Base-by-base conservation (phyloP, 768 basidiomycete genomes). In the Phanerochaete sordida region DNA sequence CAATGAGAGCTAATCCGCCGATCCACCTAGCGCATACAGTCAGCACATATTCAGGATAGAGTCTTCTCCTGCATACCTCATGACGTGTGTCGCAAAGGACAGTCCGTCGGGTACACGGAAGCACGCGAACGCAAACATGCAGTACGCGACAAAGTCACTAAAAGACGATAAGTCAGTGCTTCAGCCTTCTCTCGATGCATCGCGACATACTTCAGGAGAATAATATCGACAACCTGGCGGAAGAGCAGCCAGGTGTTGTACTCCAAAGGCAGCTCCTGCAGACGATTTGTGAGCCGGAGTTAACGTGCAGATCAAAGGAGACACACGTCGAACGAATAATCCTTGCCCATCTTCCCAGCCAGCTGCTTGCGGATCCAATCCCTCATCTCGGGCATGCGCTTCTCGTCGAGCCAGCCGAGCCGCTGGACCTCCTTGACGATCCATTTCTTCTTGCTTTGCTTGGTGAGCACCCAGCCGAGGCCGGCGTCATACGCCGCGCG, bases 181-280 rank as follows among this genome's bases (percentile, higher is more conserved):
- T 35, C n/a, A 35, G 33, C 16, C 15, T 15, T 21, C 37, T 28
- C 8, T 4, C 8, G 19, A 43, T 43, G 8, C 19, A 43, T 43
- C 19, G 21, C 5, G 19, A 82, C 87, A 56, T 64, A 97, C 94
- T 98, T 98, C 69, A 98, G 82, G 44, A 99, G 81, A 68, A 98
- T 98, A 27, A 97, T 84, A 73, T 98, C 96, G 23, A 98, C 96
- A n/a, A 86, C 77, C 72, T 97, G 94, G 52, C 96, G 86, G 74
- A 98, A 99, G 60, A 98, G 81, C 30, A 99, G 79, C 97, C 96
- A 99, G 0, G 92, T 84, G 67, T 98, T 98, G 74, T 96, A 98
- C 72, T 98, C 95, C 39, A 93, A 70, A 0, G 95, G 95, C 16
- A 96, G 81, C 53, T 90, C 86, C 93, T 95, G 61, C 55, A 19